A percentile compares a stretch with the other conserved stretches of the same genome.
Evolutionary conservation across 169 alveolate species (phyloP).

Genomic region (Plasmodium knowlesi): DNA sequence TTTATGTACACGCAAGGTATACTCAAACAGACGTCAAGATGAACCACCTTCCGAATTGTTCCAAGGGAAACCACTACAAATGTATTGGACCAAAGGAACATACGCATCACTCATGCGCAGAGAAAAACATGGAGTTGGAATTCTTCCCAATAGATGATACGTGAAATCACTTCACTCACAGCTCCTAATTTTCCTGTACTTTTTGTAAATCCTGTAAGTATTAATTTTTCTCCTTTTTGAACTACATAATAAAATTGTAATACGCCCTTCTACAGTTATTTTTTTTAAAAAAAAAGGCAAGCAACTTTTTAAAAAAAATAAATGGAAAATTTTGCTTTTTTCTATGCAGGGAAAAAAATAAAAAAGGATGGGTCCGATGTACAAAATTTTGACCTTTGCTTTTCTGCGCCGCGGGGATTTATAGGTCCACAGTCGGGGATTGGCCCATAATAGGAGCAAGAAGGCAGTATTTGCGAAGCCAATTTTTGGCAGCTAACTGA

Average conservation of each 20-base stretch:
- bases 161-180: neutral
- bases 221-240: too few relatives aligned
- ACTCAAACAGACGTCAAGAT: neutral
- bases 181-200: neutral
- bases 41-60: neutral
- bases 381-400: neutral
- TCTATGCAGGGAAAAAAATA: neutral
- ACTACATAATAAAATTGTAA: neutral
- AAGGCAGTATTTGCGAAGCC: neutral
- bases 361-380: neutral
- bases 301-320: neutral
- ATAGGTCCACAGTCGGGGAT: neutral
- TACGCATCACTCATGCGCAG: neutral
- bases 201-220: neutral
- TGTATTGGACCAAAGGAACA: neutral
- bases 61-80: neutral
- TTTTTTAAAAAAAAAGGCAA: neutral
- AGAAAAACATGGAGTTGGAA: neutral
- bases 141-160: neutral
- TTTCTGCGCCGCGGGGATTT: neutral
- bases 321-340: neutral
- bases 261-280: neutral
- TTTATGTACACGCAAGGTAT: neutral
- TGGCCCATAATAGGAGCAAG: neutral
- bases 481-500: neutral